Percentiles rank a stretch among this genome's conserved stretches.
Evolutionary conservation across 2,329 filamentous ascomycete genomes (phyloP).

Genomic region (Fusarium sp.): DNA sequence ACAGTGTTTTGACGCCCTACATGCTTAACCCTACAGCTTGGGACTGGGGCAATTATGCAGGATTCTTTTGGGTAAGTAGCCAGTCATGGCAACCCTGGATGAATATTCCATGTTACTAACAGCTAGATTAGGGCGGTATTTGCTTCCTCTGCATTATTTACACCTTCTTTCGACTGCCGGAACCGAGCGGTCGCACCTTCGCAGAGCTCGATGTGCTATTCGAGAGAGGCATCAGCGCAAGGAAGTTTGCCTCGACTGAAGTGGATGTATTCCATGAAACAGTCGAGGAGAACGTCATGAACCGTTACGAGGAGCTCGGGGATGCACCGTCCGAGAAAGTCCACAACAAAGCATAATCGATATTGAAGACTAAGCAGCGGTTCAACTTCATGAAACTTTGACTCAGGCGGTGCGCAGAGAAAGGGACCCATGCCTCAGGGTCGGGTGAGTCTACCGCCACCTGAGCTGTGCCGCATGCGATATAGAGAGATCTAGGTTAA

Average conservation of each 20-base stretch:
- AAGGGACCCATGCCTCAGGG: neutral
- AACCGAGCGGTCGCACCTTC: slow-evolving; percentile 83
- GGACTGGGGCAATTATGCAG: slow-evolving; percentile 88
- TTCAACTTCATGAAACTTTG: neutral
- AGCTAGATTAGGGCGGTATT: slow-evolving; percentile 67
- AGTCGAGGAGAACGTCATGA: slow-evolving; percentile 60
- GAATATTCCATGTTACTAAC: slow-evolving; percentile 12
- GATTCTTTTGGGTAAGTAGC: slow-evolving; percentile 80
- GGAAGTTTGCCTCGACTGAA: slow-evolving; percentile 74
- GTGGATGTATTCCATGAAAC: slow-evolving; percentile 67
- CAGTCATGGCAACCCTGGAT: neutral
- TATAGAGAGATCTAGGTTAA: slow-evolving; percentile 34
- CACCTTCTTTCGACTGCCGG: slow-evolving; percentile 69
- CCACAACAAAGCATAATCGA: slow-evolving; percentile 28
- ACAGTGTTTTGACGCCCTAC: slow-evolving; percentile 85
- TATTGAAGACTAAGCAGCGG: slow-evolving; percentile 1
- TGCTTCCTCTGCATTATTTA: slow-evolving; percentile 86
- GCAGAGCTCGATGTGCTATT: slow-evolving; percentile 89
- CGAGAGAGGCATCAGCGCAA: slow-evolving; percentile 75
- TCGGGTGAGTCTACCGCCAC: slow-evolving; percentile 2
- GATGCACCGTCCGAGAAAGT: slow-evolving; percentile 35
- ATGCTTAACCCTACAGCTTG: slow-evolving; percentile 91
- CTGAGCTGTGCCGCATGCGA: slow-evolving; percentile 22
- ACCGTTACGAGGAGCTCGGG: slow-evolving; percentile 58
- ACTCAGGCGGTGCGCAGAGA: neutral